Base-by-base conservation (phyloP, 805 yeast genomes). In the Saccharomycopsis capsularis region DNA sequence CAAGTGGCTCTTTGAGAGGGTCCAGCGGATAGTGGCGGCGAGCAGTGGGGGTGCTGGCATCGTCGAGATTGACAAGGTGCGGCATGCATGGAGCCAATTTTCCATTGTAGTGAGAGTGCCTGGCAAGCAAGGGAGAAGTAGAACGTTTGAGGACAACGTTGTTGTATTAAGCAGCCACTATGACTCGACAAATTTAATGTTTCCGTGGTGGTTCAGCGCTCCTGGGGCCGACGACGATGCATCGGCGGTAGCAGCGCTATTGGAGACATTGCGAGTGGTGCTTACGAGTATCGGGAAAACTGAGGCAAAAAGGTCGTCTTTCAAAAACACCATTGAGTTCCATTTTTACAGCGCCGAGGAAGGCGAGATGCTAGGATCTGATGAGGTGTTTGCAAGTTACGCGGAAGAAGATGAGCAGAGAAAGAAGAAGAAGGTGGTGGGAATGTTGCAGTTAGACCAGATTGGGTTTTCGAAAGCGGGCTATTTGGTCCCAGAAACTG, bases 161-260 rank as follows among this genome's bases (percentile, higher is more conserved):
- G 81, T 91, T 1, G 79, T 91, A 15, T 75, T 91, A 36, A 96
- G 96, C 1, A 85, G 95, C 23, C 98, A 91, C 66, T 85, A 83
- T 60, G 98, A 91, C 62, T 83, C 95, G 2, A 74, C 82, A 55
- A 88, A 87, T 61, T 68, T 86, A 48, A 56, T 85, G 39, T 71
- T 85, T 49, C 96, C 96, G 7, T 71, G 71, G 40, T 54, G 79
- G 18, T 60, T 84, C 55, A 72, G 78, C 22, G 87, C 96, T 0
- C 96, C 96, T 1, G 98, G 98, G 2, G 97, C 96, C 3, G 98
- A 91, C 62, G 98, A 91, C 61, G 85, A 90, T 63, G 95, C 95
- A 2, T 79, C 90, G 3, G 98, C 97, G 7, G 82, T 90, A 3
- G 80, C 83, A 3, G 82, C 95, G 2, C 75, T 78, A 29, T 64